Conservation (phyloP, 306 rosid species). For the Crotalaria pallida region DNA sequence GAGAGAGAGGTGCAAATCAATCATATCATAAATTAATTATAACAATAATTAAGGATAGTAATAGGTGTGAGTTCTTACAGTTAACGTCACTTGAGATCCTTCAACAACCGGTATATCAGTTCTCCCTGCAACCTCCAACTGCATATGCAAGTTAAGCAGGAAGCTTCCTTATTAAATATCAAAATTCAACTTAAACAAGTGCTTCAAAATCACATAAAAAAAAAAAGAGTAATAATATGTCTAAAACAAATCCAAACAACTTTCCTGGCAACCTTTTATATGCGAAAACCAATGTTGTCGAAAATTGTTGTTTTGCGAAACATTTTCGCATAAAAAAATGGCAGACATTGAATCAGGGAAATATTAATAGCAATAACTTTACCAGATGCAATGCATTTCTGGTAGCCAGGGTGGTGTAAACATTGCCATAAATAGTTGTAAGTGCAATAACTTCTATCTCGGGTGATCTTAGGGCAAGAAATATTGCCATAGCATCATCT, state of each 20-base stretch:
- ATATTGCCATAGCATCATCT: conserved; percentile 96
- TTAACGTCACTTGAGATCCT: conserved; percentile 86
- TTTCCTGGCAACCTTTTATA: no score
- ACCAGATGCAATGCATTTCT: conserved; percentile 95
- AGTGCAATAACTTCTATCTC: conserved; percentile 82
- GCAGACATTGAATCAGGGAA: neutral
- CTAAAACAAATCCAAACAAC: neutral
- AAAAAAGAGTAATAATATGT: neutral
- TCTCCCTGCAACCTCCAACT: conserved; percentile 92
- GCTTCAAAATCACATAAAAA: neutral
- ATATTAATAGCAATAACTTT: neutral
- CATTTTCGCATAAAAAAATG: neutral
- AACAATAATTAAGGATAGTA: neutral
- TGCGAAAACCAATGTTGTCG: no score
- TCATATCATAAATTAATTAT: no score
- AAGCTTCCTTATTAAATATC: neutral
- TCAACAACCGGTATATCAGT: conserved; percentile 95
- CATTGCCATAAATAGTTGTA: conserved; percentile 87
- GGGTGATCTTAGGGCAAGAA: conserved; percentile 71
- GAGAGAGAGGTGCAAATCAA: neutral
- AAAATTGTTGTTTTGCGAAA: no score
- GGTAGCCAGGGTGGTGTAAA: conserved; percentile 85
- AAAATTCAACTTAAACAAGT: neutral
- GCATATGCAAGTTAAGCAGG: conserved; percentile 11
- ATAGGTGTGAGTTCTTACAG: conserved; percentile 36